Base-by-base conservation (phyloP, 2,329 filamentous ascomycete species). In the Aspergillus texensis region DNA sequence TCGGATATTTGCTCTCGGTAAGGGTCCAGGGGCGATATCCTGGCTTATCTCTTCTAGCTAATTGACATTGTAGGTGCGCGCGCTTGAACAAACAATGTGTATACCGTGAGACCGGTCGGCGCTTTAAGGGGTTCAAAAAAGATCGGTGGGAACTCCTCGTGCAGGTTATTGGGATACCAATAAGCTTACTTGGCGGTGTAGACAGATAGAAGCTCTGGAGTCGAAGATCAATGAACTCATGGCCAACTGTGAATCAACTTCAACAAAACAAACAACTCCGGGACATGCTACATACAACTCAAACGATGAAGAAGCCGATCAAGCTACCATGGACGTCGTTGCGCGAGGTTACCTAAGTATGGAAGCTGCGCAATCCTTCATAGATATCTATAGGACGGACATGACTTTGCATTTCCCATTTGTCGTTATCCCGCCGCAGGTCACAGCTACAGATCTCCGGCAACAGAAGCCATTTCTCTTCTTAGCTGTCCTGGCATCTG, bases 321-420 rank as follows among this genome's bases (percentile, higher is more conserved):
- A 24, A 12, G 8, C 5, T 24, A 28, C 1, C 3, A 46, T 57
- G 39, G 70, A 73, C 67, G 64, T 71, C 32, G 60, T 73, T 55
- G 59, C 62, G 36, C 62, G 50, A 32, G 66, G 62, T 0, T 28
- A 68, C n/a, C 61, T 73, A 9, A 62, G 45, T 41, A 62, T 68
- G 21, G 58, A 67, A 68, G 57, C 58, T 3, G 67, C 70, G 4
- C 60, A 65, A 6, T 70, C 65, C 14, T 67, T 77, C 46, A 62
- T 78, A 21, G 68, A 74, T 21, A 60, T 71, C 30, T 79, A 77
- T 69, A 75, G 70, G 64, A 69, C 67, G 4, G 71, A 70, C 12
- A 76, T 80, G 71, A 77, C 73, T 67, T 70, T 74, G 0, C 71
- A 79, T 63, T 79, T 79, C 39, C 77, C 77, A 5, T 79, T 79